Conservation (phyloP, 176 grass and related monocot species). For the Ampelocalamus luodianensis region DNA sequence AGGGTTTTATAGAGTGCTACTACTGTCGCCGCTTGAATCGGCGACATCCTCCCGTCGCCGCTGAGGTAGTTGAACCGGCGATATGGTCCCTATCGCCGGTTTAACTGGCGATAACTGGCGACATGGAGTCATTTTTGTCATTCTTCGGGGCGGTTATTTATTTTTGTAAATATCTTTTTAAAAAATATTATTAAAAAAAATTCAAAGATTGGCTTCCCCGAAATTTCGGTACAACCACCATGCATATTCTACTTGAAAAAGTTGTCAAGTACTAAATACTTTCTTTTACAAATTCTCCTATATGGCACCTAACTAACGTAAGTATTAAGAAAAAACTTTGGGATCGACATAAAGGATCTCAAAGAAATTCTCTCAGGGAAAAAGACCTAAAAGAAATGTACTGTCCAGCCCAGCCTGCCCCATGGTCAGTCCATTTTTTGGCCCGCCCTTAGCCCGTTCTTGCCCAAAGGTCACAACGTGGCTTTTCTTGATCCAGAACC, state of each 20-base stretch:
- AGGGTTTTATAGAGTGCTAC: no score
- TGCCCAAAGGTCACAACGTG: neutral
- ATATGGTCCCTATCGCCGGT: no score
- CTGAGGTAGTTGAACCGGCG: no score
- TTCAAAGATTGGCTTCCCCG: no score
- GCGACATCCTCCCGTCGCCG: no score
- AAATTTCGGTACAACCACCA: constrained; percentile 7
- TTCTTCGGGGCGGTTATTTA: no score
- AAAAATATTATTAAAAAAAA: no score
- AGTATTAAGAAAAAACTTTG: neutral
- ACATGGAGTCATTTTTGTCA: no score
- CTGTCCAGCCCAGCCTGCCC: neutral
- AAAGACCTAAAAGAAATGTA: neutral
- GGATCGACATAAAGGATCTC: neutral
- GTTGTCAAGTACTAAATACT: neutral
- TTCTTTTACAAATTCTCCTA: neutral
- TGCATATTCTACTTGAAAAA: constrained; percentile 2
- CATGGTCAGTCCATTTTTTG: neutral
- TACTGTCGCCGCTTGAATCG: no score
- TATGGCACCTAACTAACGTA: neutral
- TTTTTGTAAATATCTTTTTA: no score
- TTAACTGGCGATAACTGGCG: no score
- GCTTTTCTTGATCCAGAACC: neutral
- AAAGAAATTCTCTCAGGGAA: neutral
- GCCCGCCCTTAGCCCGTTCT: neutral